Conservation (phyloP, 2,329 filamentous ascomycete species). For the Colletotrichum melonis region DNA sequence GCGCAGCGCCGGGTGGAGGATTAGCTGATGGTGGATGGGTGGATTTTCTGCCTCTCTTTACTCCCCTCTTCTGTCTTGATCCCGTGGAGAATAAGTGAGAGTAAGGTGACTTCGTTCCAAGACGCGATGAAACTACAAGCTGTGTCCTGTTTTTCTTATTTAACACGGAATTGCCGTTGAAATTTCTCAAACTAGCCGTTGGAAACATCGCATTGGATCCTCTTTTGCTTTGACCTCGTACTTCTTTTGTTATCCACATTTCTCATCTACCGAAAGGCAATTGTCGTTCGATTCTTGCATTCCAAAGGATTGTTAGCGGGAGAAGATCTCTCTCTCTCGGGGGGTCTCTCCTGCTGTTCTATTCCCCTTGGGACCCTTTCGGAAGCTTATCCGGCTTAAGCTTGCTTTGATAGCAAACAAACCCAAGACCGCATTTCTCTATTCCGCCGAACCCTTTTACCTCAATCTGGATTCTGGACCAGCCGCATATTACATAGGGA, state of each 20-base stretch:
- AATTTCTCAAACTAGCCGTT: not conserved
- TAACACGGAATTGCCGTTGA: not conserved
- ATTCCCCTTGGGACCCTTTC: not conserved
- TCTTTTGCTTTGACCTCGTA: not conserved
- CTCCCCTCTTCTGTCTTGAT: not conserved
- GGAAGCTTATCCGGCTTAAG: slow-evolving; percentile 1
- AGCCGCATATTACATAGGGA: not conserved
- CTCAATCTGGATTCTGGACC: no score
- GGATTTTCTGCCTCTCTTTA: not conserved
- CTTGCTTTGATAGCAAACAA: not conserved
- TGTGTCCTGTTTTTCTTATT: not conserved
- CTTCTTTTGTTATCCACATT: not conserved
- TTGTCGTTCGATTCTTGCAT: not conserved
- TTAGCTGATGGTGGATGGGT: not conserved
- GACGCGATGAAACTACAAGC: not conserved
- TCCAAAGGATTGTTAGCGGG: not conserved
- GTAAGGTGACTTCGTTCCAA: not conserved
- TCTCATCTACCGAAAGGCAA: not conserved
- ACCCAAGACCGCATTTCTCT: not conserved
- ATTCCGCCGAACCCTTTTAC: not conserved
- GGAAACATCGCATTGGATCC: not conserved
- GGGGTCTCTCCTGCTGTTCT: not conserved
- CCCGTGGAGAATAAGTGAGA: no score
- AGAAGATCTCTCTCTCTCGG: not conserved
- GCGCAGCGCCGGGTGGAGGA: not conserved